These are phyloP conservation scores for Fraxinus americana DNA, from an alignment of 257 asterid genomes.

Conservation along the genomic window DNA sequence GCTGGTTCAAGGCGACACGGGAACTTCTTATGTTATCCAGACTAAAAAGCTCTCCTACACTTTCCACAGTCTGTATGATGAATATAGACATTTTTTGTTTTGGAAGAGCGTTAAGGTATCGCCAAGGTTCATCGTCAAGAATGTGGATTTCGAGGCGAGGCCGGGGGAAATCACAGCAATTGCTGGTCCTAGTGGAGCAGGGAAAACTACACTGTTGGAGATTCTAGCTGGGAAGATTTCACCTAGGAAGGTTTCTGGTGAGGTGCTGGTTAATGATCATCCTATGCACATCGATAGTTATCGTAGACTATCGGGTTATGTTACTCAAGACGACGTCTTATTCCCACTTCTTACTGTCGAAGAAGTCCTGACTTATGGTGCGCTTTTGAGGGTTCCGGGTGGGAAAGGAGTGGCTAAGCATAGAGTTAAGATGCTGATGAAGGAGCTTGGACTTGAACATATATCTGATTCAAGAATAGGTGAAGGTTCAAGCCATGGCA, in stretches of 20 bases:
- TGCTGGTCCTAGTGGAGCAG: conserved; percentile 96
- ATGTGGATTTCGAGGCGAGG: conserved; percentile 61
- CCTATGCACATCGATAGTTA: conserved; percentile 41
- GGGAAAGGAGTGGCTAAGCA: conserved; percentile 35
- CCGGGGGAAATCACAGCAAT: conserved; percentile 82
- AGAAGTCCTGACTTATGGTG: conserved; percentile 74
- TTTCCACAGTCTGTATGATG: conserved; percentile 25
- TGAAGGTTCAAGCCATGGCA: conserved; percentile 54
- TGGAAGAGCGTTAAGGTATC: conserved; percentile 28
- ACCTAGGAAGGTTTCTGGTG: conserved; percentile 51
- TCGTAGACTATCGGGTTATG: conserved; percentile 62
- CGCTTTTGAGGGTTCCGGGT: conserved; percentile 62
- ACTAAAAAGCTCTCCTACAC: conserved; percentile 59
- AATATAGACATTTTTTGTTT: conserved; percentile 28
- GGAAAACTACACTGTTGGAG: conserved; percentile 76
- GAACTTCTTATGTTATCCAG: conserved; percentile 43
- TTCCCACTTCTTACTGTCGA: conserved; percentile 81
- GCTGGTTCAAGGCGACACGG: conserved; percentile 33
- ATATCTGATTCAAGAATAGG: conserved; percentile 60
- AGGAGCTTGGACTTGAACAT: conserved; percentile 70
- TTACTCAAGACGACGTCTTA: conserved; percentile 77
- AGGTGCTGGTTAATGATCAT: conserved; percentile 51
- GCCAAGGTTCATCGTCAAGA: conserved; percentile 51
- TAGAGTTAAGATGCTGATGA: conserved; percentile 53
- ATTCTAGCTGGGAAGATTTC: conserved; percentile 69